Base-by-base conservation (phyloP, 257 asterid species). In the Nicotiana paniculata region DNA sequence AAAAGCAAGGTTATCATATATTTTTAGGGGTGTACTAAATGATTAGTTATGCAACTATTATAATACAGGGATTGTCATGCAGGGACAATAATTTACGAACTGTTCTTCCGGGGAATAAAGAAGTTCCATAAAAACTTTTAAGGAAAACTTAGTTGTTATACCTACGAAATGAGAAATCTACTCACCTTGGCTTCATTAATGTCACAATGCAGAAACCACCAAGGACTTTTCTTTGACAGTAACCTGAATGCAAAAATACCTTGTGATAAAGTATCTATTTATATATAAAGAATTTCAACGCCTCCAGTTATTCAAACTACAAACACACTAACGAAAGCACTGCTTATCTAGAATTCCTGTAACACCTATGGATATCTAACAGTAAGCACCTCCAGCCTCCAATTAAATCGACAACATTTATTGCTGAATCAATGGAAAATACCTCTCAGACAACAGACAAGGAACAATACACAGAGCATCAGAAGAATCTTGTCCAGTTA, bases 131-230 rank as follows among this genome's bases (percentile, higher is more conserved):
- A 33, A 10, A 58, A 63, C 76, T 37, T 61, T 8, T 4, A 26
- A 53, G 77, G 58, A 64, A 63, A 64, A 28, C 61, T 15, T 51
- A 26, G 28, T 75, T 75, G 80, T 7, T 8, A 4, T 48, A 15
- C 63, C 72, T 51, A 43, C 17, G 17, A 9, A 28, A 74, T 54
- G 64, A 28, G 46, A 58, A 77, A 57, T 62, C 43, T 55, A 83
- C 91, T 76, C 61, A 91, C 95, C 97, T 92, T 82, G 82, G 86
- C 84, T 78, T 77, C 84, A 33, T 84, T 83, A 62, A 82, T 77
- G 82, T 86, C 90, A 57, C 84, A 86, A 82, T 93, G 98, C 85
- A 96, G 88, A 87, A 96, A 96, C 99, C 99, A 96, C 99, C 99
- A 96, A 2, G 99, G 99, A 68, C 98, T 91, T 48, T 46, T 85